These are phyloP conservation scores for Kalanchoe fedtschenkoi DNA, from an alignment of 164 flowering plant genomes.

Conservation along the genomic window DNA sequence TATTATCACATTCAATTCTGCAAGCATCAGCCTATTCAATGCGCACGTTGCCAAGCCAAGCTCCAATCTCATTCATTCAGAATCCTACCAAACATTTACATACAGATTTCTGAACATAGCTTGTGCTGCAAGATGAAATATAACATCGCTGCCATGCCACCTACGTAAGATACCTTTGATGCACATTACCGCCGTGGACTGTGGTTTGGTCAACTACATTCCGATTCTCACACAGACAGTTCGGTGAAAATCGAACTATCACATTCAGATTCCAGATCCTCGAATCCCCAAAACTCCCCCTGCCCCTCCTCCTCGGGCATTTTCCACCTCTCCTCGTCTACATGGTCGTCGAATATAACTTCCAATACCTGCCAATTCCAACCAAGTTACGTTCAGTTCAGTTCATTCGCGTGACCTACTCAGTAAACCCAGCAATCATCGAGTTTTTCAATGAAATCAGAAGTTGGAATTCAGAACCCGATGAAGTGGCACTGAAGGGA, in stretches of 20 bases:
- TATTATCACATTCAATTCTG: background rate
- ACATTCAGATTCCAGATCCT: constrained; percentile 72
- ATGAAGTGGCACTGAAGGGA: too few relatives aligned
- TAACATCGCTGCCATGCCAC: too few relatives aligned
- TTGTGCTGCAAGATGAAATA: background rate
- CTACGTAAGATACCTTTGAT: background rate
- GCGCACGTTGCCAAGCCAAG: background rate
- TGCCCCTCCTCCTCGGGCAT: constrained; percentile 56
- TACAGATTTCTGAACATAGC: background rate
- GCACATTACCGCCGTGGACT: background rate
- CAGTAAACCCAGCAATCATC: too few relatives aligned
- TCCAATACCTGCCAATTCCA: constrained; percentile 47
- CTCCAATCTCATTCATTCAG: background rate
- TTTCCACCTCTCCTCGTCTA: constrained; percentile 52
- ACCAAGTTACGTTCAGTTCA: too few relatives aligned
- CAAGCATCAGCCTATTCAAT: background rate
- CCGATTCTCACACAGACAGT: background rate
- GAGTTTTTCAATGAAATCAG: too few relatives aligned
- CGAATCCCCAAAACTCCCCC: constrained; percentile 77
- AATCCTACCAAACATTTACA: background rate
- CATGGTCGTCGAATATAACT: constrained; percentile 36
- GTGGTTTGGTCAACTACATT: background rate
- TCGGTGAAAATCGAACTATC: constrained; percentile 16
- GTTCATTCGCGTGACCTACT: too few relatives aligned
- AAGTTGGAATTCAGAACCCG: too few relatives aligned